These are phyloP conservation scores for Onygenales sp. DNA, from an alignment of 2,329 filamentous ascomycete genomes.

Conservation along the genomic window DNA sequence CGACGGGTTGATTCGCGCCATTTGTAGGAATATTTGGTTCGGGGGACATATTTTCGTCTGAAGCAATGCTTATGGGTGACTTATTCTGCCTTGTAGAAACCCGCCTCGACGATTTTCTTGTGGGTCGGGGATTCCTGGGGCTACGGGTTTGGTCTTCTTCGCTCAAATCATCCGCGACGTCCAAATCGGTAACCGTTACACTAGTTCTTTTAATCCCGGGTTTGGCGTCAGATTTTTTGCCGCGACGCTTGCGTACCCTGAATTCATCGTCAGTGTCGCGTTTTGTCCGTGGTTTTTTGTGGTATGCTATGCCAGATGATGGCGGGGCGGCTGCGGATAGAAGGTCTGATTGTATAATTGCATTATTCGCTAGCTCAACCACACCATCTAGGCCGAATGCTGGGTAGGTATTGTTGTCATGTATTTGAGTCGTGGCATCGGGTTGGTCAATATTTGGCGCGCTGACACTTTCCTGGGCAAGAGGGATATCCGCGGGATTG, in stretches of 20 bases:
- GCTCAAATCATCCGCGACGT: background rate
- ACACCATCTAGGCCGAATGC: background rate
- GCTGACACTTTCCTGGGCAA: background rate
- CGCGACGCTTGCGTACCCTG: background rate
- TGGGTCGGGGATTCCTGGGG: background rate
- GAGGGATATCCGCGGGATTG: background rate
- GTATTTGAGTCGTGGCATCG: background rate
- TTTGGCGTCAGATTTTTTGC: background rate
- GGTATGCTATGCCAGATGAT: no score
- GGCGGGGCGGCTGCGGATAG: background rate
- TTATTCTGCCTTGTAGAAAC: background rate
- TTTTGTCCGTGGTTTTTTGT: no score
- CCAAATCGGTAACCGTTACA: background rate
- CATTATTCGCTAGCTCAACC: background rate
- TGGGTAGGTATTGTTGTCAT: background rate
- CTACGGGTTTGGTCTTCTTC: background rate
- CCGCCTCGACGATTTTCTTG: background rate
- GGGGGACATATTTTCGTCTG: background rate
- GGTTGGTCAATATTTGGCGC: background rate
- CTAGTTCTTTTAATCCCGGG: background rate
- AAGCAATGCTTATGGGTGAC: background rate
- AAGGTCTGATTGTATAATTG: conserved; percentile 1
- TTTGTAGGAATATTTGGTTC: background rate
- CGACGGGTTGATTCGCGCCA: no score
- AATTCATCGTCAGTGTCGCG: background rate